Base-by-base conservation (phyloP, 495 filamentous ascomycete genomes). In the Tuber calosporum region DNA sequence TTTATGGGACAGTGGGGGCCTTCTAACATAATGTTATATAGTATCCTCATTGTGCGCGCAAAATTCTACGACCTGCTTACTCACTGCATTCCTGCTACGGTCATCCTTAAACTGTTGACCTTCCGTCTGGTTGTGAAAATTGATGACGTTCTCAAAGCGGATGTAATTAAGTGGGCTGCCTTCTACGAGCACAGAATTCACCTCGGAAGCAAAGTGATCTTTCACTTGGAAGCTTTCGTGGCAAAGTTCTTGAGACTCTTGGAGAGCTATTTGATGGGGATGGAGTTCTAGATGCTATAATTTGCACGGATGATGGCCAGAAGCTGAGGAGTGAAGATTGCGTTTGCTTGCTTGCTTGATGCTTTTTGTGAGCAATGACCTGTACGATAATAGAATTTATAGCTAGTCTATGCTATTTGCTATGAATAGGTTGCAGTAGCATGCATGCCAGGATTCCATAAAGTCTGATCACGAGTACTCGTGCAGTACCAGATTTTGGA, bases 171-270 rank as follows among this genome's bases (percentile, higher is more conserved):
- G 82, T 98, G 94, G 94, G 90, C 92, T 37, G 95, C 95, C 0
- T 97, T 97, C 78, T 99, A 95, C 80, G 96, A 99, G 82, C 95
- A 98, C 83, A 87, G 95, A 74, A 91, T 97, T 82, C 90, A 90
- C 75, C 88, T 91, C 75, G 95, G 95, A 53, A 94, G 85, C 86
- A 99, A 99, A 87, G 90, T 94, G 37, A 97, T 99, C 67, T 99
- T 99, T 83, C 95, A 99, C 78, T 87, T 99, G 0, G 95, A 99
- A 84, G 95, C 95, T 36, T 99, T 98, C 84, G 94, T 99, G 43
- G 94, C 96, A 40, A 97, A 97, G 84, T 94, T 97, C 82, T 97
- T 99, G 93, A 88, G 94, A 77, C 90, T 99, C 70, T 87, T 94
- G 71, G 95, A 99, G 85, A 94, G 92, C 81, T 92, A 92, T 82